A percentile compares a stretch with the other conserved stretches of the same genome.
phyloP scores from a whole-genome alignment of 345 rosid genomes.

The Trapa incisa region DNA sequence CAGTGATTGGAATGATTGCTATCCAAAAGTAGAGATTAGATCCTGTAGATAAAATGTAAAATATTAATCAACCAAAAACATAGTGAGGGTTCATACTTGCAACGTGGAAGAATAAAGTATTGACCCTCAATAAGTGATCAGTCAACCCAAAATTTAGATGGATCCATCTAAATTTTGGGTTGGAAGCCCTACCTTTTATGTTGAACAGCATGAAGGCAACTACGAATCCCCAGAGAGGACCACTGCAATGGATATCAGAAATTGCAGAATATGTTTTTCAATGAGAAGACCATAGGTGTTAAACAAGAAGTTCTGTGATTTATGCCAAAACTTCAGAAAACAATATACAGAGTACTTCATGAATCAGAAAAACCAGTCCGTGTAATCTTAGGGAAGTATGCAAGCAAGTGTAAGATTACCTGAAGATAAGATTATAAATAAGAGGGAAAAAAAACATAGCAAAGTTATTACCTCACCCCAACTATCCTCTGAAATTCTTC shows the following conservation, averaged over 20 bases:
- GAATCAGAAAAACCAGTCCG: background rate
- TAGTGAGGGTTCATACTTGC: background rate
- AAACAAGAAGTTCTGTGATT: background rate
- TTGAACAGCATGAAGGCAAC: constrained; percentile 92
- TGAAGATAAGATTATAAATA: background rate
- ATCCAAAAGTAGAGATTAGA: constrained; percentile 98
- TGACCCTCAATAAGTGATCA: no score
- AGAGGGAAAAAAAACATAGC: constrained; percentile 3
- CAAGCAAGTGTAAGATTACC: background rate
- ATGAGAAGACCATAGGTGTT: background rate
- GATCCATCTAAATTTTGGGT: background rate
- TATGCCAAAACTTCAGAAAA: background rate
- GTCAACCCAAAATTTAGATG: background rate
- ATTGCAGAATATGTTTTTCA: background rate
- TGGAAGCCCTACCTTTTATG: constrained; percentile 49
- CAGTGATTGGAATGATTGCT: constrained; percentile 71
- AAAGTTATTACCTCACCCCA: constrained; percentile 66
- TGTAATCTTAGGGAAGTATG: background rate
- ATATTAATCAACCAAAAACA: background rate
- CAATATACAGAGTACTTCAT: background rate
- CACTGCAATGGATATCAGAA: constrained; percentile 40
- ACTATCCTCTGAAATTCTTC: constrained; percentile 92
- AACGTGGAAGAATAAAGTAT: no score
- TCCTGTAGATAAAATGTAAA: constrained; percentile 28
- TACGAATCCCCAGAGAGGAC: constrained; percentile 88